Conservation (phyloP, 2,329 filamentous ascomycete genomes). For the Sphaerulina musiva region DNA sequence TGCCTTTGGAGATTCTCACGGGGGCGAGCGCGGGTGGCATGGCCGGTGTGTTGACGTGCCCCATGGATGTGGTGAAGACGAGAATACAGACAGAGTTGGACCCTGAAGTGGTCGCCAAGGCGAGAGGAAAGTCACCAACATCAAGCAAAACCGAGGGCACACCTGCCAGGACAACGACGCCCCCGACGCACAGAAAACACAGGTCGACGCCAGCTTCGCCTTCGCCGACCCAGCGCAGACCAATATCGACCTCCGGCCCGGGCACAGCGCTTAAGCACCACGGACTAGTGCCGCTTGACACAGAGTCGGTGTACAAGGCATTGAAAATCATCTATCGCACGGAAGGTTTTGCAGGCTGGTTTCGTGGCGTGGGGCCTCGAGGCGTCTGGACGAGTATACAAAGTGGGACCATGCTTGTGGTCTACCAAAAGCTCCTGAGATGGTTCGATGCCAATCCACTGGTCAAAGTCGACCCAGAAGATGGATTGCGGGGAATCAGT, state of each 20-base stretch:
- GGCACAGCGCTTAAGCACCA: constrained; percentile 75
- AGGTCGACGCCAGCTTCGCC: constrained; percentile 10
- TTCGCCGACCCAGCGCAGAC: constrained; percentile 22
- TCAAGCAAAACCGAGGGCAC: neutral
- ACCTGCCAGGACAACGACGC: constrained; percentile 7
- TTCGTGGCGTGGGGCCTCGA: constrained; percentile 86
- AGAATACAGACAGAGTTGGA: constrained; percentile 87
- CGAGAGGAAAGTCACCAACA: constrained; percentile 17
- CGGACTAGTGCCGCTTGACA: constrained; percentile 73
- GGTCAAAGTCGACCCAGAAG: constrained; percentile 24
- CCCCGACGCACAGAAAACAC: constrained; percentile 14
- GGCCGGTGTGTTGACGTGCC: constrained; percentile 89
- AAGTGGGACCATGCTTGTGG: constrained; percentile 90
- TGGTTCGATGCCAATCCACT: constrained; percentile 58
- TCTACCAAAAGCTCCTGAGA: constrained; percentile 83
- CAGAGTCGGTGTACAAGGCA: constrained; percentile 80
- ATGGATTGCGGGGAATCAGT: constrained; percentile 20
- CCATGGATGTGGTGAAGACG: constrained; percentile 95
- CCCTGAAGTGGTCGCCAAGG: constrained; percentile 38
- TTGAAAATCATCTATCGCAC: constrained; percentile 81
- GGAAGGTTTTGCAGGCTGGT: constrained; percentile 84
- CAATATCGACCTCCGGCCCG: constrained; percentile 84
- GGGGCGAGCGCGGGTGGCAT: constrained; percentile 85
- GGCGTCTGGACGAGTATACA: constrained; percentile 97
- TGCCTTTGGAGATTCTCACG: constrained; percentile 78